These are phyloP conservation scores for Lasiodiplodia theobromae DNA, from an alignment of 2,329 filamentous ascomycete genomes.

Conservation along the genomic window DNA sequence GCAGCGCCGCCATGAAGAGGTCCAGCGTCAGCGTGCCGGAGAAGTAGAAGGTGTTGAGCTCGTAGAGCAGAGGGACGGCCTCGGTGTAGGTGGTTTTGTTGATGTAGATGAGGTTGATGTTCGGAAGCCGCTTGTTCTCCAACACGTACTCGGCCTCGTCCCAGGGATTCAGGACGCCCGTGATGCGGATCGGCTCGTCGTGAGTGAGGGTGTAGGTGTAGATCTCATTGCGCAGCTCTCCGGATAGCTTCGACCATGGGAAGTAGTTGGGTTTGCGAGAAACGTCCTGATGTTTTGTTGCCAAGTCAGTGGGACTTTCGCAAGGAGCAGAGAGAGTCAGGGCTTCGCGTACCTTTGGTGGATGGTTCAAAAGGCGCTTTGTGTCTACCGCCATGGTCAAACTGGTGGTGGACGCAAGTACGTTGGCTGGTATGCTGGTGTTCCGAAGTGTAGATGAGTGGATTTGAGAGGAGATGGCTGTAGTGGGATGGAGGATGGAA, in stretches of 20 bases:
- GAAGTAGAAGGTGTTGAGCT: not conserved
- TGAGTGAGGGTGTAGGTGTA: not conserved
- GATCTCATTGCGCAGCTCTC: not conserved
- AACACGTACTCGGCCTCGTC: no score
- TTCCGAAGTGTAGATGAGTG: no score
- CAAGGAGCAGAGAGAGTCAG: no score
- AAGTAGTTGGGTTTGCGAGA: not conserved
- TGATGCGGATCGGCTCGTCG: not conserved
- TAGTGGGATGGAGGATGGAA: no score
- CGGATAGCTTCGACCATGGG: not conserved
- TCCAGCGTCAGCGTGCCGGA: not conserved
- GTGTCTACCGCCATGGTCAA: no score
- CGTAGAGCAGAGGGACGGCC: not conserved
- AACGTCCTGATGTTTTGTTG: not conserved
- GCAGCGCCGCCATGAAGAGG: not conserved
- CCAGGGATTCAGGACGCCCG: no score
- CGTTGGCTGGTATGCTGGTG: no score
- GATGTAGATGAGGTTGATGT: no score
- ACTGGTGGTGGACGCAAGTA: no score
- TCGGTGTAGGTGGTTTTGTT: not conserved
- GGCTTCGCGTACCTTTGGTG: no score
- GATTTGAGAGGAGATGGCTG: no score
- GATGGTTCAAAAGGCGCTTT: no score
- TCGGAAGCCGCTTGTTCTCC: not conserved
- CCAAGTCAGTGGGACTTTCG: not conserved